Evolutionary conservation across 148 eudicot genomes (phyloP), one percentile per base, ranked within the genome.

Genomic region (Vaccinium macrocarpon): DNA sequence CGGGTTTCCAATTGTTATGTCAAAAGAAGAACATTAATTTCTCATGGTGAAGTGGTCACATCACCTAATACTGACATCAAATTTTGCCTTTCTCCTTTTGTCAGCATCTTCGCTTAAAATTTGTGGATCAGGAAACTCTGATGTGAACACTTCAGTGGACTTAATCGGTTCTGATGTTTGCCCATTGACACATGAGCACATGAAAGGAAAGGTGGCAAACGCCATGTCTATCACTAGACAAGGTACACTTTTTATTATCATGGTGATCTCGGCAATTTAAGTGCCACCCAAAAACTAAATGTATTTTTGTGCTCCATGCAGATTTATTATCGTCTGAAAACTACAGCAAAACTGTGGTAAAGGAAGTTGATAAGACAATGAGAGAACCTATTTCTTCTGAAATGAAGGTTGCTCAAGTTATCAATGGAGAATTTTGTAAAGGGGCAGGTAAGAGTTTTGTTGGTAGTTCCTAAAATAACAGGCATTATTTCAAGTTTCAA

Each of bases 1-100:
- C 48, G 51, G 84, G 84, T 70, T 82, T 82, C 76, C 76, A 82
- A 49, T 82, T 48, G 76, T 70, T 82, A 68, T 61, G 27, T 71
- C 27, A 68, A 35, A 68, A 35, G 25, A 82, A 23, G 16, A 51
- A 62, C 21, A 11, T 25, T 56, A 55, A 11, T 56, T 80, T 80
- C 38, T 32, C 73, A 59, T 59, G 79, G 46, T 50, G 35, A 71
- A 42, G 55, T 29, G 29, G 57, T 81, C 23, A 2, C 51, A 71
- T 42, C 73, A 80, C 73, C 13, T 29, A 52, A 84, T 49, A 53
- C 6, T 84, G 78, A 79, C 74, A 64, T 61, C n/a, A 49, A 61
- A 56, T 46, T n/a, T 13, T 74, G 32, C 3, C 38, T 75, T 85
- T 76, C 84, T 81, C 55, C 56, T 81, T 57, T 81, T 81, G 57